Conservation (phyloP, 345 rosid genomes). For the Populus davidiana region DNA sequence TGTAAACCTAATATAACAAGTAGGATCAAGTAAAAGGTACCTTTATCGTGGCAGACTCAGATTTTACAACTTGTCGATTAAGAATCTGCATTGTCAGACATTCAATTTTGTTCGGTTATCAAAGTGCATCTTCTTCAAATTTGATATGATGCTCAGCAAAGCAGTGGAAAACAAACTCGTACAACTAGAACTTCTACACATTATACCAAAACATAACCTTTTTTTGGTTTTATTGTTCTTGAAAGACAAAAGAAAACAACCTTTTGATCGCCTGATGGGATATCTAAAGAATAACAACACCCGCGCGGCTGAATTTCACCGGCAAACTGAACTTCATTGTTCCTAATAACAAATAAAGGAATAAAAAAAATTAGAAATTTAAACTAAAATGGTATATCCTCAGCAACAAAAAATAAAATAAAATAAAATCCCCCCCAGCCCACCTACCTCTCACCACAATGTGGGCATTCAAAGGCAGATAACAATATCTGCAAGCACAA, state of each 20-base stretch:
- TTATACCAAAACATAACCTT: not conserved
- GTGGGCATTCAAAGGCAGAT: conserved; percentile 88
- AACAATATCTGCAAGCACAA: conserved; percentile 58
- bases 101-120: not conserved
- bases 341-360: conserved; percentile 37
- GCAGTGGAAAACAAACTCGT: not conserved
- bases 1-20: not conserved
- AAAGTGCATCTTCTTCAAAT: not conserved
- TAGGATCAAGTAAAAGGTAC: conserved; percentile 32
- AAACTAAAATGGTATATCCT: not conserved
- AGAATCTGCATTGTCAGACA: conserved; percentile 52
- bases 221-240: no score
- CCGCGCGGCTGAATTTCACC: conserved; percentile 86
- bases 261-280: conserved; percentile 64
- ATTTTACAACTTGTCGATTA: conserved; percentile 83
- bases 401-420: not conserved
- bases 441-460: conserved; percentile 78
- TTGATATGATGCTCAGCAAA: not conserved
- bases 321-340: conserved; percentile 94
- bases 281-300: conserved; percentile 54
- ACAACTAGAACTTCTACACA: not conserved
- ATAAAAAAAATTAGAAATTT: not conserved
- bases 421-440: not conserved
- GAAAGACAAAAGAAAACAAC: conserved; percentile 24
- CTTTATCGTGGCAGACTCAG: conserved; percentile 90